These are phyloP conservation scores for Hura crepitans DNA, from an alignment of 441 rosid genomes.

Conservation along the genomic window DNA sequence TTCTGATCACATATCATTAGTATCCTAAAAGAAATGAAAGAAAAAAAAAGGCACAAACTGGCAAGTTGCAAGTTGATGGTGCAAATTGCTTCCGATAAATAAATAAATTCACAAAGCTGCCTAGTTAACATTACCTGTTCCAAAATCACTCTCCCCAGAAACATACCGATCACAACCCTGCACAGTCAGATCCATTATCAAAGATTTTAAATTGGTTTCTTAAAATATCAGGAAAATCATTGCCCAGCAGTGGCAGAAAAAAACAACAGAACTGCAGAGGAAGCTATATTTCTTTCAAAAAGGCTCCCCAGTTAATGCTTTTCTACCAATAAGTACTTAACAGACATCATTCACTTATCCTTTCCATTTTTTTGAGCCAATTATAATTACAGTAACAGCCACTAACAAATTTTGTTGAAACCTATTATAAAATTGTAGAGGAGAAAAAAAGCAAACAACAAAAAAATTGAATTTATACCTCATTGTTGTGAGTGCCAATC, in stretches of 20 bases:
- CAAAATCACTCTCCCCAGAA: slow-evolving; percentile 51
- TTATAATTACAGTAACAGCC: not conserved
- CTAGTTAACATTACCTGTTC: slow-evolving; percentile 51
- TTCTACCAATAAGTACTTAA: not conserved
- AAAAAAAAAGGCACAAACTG: slow-evolving; percentile 12
- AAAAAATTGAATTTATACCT: too few species aligned
- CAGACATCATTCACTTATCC: not conserved
- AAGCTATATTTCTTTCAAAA: not conserved
- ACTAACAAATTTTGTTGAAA: not conserved
- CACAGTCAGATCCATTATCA: slow-evolving; percentile 24
- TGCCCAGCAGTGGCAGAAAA: not conserved
- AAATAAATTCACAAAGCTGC: not conserved
- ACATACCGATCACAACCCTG: slow-evolving; percentile 86
- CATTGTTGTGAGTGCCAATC: too few species aligned
- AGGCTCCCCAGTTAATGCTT: not conserved
- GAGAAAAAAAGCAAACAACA: too few species aligned
- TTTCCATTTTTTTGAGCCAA: not conserved
- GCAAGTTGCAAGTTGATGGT: not conserved
- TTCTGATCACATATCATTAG: not conserved
- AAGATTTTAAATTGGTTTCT: slow-evolving; percentile 1
- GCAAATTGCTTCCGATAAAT: not conserved
- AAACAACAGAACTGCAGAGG: not conserved
- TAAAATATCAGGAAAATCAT: not conserved
- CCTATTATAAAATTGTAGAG: not conserved
- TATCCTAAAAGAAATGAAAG: too few species aligned